Evolutionary conservation across 306 rosid species (phyloP), one percentile per base, ranked within the genome.

Genomic region (Delonix regia): DNA sequence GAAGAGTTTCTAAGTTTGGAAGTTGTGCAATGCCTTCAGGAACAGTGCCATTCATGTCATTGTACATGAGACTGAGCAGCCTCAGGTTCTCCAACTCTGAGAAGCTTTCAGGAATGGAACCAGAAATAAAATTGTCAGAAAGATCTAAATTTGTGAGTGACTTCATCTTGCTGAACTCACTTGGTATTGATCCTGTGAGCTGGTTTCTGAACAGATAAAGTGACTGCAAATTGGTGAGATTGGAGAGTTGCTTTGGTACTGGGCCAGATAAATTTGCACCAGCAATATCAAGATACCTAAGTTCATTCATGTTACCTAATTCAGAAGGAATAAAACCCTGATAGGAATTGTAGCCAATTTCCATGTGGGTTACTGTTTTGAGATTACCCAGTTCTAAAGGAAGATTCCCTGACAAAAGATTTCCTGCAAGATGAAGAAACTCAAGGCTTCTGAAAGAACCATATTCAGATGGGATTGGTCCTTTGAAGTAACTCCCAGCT

Each of bases 401-500:
- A 56, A 95, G 76, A 18, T 65, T 80, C 66, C 98, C 99, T 0
- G 82, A 71, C 24, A 95, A 91, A 61, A 91, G 83, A 82, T 95
- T 95, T 39, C 96, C 99, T 3, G 94, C 98, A 15, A 95, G 89
- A 82, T 93, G 97, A 53, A 95, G 75, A 84, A 93, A 95, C 91
- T 89, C 91, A 13, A 95, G 90, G 85, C 87, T 86, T 74, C 81
- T 86, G 64, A 95, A 91, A 66, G 92, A 86, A 41, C 99, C 98
- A 63, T 89, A 95, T 75, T 87, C 96, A 39, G 86, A 27, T 51
- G 99, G 99, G 80, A 95, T 95, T 84, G 92, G 85, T 30, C 97
- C 98, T 68, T 49, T 88, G 89, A 95, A 95, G 81, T 93, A 95
- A 70, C 98, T 95, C 71, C 97, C 99, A 18, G 97, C 94, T 27